Conservation (phyloP, 306 rosid genomes). For the Styphnolobium japonicum region DNA sequence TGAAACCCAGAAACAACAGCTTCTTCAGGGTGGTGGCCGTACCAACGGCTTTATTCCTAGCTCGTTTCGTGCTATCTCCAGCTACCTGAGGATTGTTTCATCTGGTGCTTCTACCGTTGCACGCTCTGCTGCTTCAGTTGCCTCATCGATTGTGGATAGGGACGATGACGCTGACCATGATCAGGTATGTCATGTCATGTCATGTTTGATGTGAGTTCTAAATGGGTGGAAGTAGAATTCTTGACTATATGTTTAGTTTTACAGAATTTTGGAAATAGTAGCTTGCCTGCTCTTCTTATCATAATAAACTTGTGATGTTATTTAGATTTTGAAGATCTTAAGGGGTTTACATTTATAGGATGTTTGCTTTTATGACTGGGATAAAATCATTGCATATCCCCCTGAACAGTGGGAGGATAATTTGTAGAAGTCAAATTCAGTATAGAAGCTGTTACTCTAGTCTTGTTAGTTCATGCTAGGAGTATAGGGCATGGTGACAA, state of each 20-base stretch:
- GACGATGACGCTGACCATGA: conserved; percentile 69
- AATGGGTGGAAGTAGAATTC: too few relatives aligned
- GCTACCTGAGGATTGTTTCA: conserved; percentile 82
- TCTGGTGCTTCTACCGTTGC: conserved; percentile 96
- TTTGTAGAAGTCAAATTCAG: not conserved
- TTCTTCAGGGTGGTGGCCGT: conserved; percentile 48
- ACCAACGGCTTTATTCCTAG: conserved; percentile 72
- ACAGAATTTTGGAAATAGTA: not conserved
- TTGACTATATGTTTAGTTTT: not conserved
- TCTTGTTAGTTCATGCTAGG: not conserved
- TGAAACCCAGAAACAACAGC: conserved; percentile 71
- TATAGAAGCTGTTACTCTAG: not conserved
- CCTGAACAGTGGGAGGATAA: not conserved
- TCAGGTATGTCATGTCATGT: conserved; percentile 89
- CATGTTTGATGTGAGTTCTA: too few relatives aligned
- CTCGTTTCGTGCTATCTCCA: conserved; percentile 82
- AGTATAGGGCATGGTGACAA: not conserved
- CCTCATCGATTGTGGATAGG: conserved; percentile 83
- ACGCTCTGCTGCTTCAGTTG: conserved; percentile 88
- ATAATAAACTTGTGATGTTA: not conserved
- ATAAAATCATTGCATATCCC: not conserved
- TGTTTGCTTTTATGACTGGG: not conserved
- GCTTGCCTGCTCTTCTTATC: conserved; percentile 8
- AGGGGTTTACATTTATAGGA: conserved; percentile 9
- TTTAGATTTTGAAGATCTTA: not conserved